Evolutionary conservation across 495 filamentous ascomycete genomes (phyloP), one percentile per base, ranked within the genome.

Genomic region (Neurospora sp.): DNA sequence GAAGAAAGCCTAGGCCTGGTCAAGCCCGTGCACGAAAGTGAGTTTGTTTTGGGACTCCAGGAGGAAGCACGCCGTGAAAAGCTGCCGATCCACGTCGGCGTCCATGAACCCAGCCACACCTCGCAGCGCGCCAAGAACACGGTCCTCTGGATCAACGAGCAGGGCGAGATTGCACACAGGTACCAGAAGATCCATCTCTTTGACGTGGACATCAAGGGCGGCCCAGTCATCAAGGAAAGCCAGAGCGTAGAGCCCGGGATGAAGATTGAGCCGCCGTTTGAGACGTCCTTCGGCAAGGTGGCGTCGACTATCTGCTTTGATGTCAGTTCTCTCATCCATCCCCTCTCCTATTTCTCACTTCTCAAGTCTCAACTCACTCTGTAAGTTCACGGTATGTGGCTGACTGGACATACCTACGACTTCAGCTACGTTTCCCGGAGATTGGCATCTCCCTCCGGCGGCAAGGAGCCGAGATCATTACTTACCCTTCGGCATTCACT

Each of bases 401-500:
- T 73, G 38, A 70, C 44, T 10, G n/a, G 3, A 16, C 10, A 1
- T 66, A 3, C 2, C 22, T 12, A 41, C 5, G 2, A 11, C 3
- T 38, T 3, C 40, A 80, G 78, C 66, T 80, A 46, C 91, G 95
- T 0, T 98, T 97, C 75, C 91, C 94, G 0, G 93, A 97, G 74
- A 81, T 96, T 16, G 83, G 89, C 6, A 84, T 98, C 20, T 87
- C 86, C 16, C 86, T 66, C 87, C 89, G 72, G 3, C 75, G 72
- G 20, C 76, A 48, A 1, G 74, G 73, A 38, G 93, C 92, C 16
- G 88, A 97, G 68, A 84, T 97, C 70, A 85, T 98, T 69, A 91
- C 93, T 0, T 98, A 92, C 80, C 96, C 95, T 3, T 94, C 91
- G 1, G 95, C 96, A 18, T 98, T 98, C 79, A 97, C 94, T 11